Evolutionary conservation across 441 rosid genomes (phyloP).

Genomic region (Adansonia madagascariensis): DNA sequence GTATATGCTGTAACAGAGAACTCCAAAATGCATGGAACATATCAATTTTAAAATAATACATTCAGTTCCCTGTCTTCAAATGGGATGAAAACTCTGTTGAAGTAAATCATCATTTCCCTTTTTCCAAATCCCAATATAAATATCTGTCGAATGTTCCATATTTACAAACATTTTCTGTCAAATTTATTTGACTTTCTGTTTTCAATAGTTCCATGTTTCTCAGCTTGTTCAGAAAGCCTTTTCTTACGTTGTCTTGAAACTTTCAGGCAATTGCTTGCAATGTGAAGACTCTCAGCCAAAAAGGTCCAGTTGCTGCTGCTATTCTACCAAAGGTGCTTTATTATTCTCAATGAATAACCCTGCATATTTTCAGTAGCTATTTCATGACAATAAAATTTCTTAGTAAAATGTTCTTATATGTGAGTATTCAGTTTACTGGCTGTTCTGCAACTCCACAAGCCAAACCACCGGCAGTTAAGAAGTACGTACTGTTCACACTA

Average conservation of each 20-base stretch:
- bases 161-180: constrained; percentile 7
- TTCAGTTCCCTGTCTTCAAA: constrained; percentile 15
- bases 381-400: constrained; percentile 9
- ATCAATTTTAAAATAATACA: background rate
- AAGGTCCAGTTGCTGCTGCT: constrained; percentile 34
- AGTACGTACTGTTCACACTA: constrained; percentile 45
- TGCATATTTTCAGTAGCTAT: constrained; percentile 7
- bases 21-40: constrained; percentile 18
- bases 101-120: constrained; percentile 15
- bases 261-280: constrained; percentile 44
- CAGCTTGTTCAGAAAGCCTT: constrained; percentile 8
- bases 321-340: constrained; percentile 50
- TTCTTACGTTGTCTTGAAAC: constrained; percentile 14
- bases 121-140: background rate
- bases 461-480: constrained; percentile 41
- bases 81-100: constrained; percentile 6
- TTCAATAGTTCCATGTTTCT: background rate
- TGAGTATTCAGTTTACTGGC: constrained; percentile 44
- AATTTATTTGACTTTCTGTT: background rate
- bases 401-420: constrained; percentile 20
- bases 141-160: background rate
- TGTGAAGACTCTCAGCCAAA: constrained; percentile 36
- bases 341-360: constrained; percentile 14
- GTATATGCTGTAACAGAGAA: constrained; percentile 16
- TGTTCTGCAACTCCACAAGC: constrained; percentile 30